Evolutionary conservation across 2,329 filamentous ascomycete genomes (phyloP), one percentile per base, ranked within the genome.

Genomic region (Endoconidiophora laricicola): DNA sequence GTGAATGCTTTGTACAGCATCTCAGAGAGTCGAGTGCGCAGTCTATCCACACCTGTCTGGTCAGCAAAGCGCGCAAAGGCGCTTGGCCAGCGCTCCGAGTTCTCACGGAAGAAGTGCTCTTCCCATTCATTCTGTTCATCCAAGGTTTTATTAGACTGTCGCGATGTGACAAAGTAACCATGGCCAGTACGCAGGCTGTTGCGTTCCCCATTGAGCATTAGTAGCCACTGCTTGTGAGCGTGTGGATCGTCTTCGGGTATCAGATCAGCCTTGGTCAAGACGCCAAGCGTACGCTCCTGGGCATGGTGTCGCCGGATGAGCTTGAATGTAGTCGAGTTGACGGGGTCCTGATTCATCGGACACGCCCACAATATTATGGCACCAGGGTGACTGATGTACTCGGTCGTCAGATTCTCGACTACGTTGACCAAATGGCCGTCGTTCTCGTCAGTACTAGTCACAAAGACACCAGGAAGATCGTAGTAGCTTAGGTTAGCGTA

Each of bases 261-360:
- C 0, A 83, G 72, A 54, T 94, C 88, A 0, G 87, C 86, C 58
- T 94, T 94, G 0, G 87, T 94, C 14, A 94, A 70, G 0, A 94
- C 83, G 0, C 85, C 85, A 48, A 84, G 70, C 1, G 79, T 83
- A 1, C 81, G 70, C 3, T 68, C 55, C 2, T 73, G 68, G 0
- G 81, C 81, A 1, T 67, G 67, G 1, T 75, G 65, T 40, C 71
- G 61, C 26, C 75, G 64, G 56, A 88, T 76, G 2, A 86, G 69
- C 0, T 73, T 71, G 9, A 83, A 77, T 0, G 84, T 83, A 1
- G 73, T 80, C 0, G 83, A 90, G 12, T 81, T 88, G 1, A 84
- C 79, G 0, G 84, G 74, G 52, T 94, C 86, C 0, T 74, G 76
- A 2, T 84, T 85, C 76, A 94, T 86, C 0, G 83, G 76, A 18